Base-by-base conservation (phyloP, 2,329 filamentous ascomycete genomes). In the Epichloe gansuensis region DNA sequence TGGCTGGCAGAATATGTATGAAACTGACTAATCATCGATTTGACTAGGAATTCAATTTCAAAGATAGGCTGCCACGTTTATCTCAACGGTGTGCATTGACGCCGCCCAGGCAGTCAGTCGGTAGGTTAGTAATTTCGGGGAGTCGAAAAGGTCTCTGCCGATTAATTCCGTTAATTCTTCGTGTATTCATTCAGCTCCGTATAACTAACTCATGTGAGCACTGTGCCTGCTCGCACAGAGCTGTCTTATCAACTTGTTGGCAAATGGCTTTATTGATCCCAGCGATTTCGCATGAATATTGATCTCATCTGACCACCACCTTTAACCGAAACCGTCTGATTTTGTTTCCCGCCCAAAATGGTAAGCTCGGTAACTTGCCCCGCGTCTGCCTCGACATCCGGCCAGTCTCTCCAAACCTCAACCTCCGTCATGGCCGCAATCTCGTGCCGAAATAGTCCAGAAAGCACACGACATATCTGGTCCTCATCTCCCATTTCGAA, bases 371-470 rank as follows among this genome's bases (percentile, higher is more conserved):
- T 39, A 0, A 53, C 58, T 50, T 69, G 62, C 23, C 58, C 63
- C 4, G 65, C 63, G 0, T 56, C 56, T 0, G 68, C 59, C 12
- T 58, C 56, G 44, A 69, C 52, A 60, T 77, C 75, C 0, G 81
- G 82, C 66, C 75, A 78, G 63, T 91, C 87, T 52, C 84, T 71
- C 88, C 87, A 91, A 5, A 91, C 73, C 65, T 90, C 83, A 2
- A 83, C 65, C 3, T 64, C 62, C 3, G 69, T 64, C 23, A 52
- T 62, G 64, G 53, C 46, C 34, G 60, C 54, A 6, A 64, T 51
- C 54, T 50, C n/a, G 53, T 69, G 59, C 6, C 50, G 50, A 28
- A 66, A 50, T 6, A 74, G 77, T 62, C 80, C 68, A 8, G 64
- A 60, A 1, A 77, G 75, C 2, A 93, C 84, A 12, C 87, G 73